These are phyloP conservation scores for Thraustochytrium sp. DNA, from an alignment of 352 stramenopile species.

Conservation along the genomic window DNA sequence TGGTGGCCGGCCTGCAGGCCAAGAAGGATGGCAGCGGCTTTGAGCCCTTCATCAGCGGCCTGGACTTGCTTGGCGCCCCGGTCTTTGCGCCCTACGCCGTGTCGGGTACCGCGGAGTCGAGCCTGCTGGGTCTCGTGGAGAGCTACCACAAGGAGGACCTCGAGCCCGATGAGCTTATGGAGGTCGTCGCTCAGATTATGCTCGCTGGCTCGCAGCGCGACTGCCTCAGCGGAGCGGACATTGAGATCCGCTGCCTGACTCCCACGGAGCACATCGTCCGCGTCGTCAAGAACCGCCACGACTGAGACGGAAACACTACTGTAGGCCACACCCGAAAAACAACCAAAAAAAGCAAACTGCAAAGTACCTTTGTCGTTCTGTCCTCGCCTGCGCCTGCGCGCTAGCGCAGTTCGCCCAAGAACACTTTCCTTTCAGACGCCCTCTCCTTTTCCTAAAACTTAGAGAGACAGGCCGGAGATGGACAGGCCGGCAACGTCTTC, in stretches of 20 bases:
- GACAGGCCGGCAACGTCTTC: no score
- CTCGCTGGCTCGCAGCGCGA: conserved; percentile 96
- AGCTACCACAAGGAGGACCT: conserved; percentile 93
- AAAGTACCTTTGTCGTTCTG: no score
- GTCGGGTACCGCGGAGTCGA: conserved; percentile 90
- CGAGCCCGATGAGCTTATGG: conserved; percentile 91
- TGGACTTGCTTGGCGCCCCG: conserved; percentile 94
- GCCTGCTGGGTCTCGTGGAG: conserved; percentile 98
- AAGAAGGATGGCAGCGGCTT: conserved; percentile 76
- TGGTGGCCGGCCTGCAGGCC: conserved; percentile 95
- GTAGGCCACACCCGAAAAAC: neutral
- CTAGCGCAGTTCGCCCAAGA: no score
- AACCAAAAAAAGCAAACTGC: no score
- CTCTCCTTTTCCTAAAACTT: no score
- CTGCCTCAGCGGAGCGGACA: conserved; percentile 94
- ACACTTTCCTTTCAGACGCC: no score
- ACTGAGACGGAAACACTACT: conserved; percentile 21
- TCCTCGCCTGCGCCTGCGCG: no score
- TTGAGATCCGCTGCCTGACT: conserved; percentile 94
- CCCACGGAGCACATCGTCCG: conserved; percentile 42
- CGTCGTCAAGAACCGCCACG: conserved; percentile 42
- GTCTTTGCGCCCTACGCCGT: conserved; percentile 96
- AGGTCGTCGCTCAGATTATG: conserved; percentile 95
- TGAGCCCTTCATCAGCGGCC: conserved; percentile 91
- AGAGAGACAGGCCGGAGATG: no score